Evolutionary conservation across 768 basidiomycete genomes (phyloP).

Genomic region (Kwoniella europaea): DNA sequence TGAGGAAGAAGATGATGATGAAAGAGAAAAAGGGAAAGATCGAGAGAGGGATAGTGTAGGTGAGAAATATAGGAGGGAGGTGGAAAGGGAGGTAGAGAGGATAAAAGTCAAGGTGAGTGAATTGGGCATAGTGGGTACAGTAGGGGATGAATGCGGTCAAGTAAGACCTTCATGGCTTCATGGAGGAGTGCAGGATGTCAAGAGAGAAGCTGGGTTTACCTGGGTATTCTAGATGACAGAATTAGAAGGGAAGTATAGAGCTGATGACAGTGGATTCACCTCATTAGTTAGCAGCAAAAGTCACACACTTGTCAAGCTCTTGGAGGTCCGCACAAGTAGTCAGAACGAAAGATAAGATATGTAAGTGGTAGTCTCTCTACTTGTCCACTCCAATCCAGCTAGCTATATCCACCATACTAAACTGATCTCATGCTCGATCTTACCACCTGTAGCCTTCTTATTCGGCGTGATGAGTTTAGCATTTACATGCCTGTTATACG

Average conservation of each 20-base stretch:
- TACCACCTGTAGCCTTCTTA: slow-evolving; percentile 70
- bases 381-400: slow-evolving; percentile 61
- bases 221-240: too few relatives aligned
- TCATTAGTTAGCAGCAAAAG: slow-evolving; percentile 74
- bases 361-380: slow-evolving; percentile 72
- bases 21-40: neutral
- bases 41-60: slow-evolving; percentile 50
- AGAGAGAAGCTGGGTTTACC: too few relatives aligned
- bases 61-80: slow-evolving; percentile 72
- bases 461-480: slow-evolving; percentile 89
- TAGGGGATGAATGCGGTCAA: too few relatives aligned
- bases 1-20: slow-evolving; percentile 29
- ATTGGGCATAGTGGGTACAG: too few relatives aligned
- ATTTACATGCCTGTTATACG: slow-evolving; percentile 81
- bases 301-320: slow-evolving; percentile 74
- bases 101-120: slow-evolving; percentile 77
- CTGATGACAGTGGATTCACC: neutral
- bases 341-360: slow-evolving; percentile 57
- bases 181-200: neutral
- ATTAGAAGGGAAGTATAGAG: too few relatives aligned
- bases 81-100: slow-evolving; percentile 83
- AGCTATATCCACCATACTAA: neutral
- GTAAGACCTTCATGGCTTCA: neutral
- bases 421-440: neutral
- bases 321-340: slow-evolving; percentile 82